A percentile compares a stretch with the other conserved stretches of the same genome.
phyloP scores from a whole-genome alignment of 2,329 filamentous ascomycete species.

The Pseudonectria foliicola region DNA sequence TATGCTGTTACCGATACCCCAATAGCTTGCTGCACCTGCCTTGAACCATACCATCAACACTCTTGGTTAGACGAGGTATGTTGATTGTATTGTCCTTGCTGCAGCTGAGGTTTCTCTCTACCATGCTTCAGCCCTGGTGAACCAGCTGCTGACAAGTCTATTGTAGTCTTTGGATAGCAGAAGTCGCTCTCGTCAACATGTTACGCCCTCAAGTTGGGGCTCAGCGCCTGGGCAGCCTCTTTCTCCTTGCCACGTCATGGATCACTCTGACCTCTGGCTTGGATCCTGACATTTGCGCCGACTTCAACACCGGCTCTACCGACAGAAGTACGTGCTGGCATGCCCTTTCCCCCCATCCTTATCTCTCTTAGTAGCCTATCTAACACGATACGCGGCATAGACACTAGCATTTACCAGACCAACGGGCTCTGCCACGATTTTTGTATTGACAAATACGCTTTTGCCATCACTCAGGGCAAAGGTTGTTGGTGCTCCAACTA shows the following conservation, averaged over 20 bases:
- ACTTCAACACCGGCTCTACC: constrained; percentile 29
- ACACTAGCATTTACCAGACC: constrained; percentile 54
- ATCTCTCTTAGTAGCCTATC: background rate
- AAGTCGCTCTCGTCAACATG: constrained; percentile 14
- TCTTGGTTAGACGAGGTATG: constrained; percentile 16
- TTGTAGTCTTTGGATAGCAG: constrained; percentile 10
- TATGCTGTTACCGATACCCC: constrained; percentile 17
- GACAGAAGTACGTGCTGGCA: constrained; percentile 23
- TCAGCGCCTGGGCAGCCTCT: constrained; percentile 13
- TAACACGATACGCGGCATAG: constrained; percentile 25
- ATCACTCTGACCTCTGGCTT: constrained; percentile 18
- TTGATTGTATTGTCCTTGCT: constrained; percentile 3
- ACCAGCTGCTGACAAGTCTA: constrained; percentile 7
- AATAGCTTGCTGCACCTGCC: constrained; percentile 15
- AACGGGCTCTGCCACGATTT: constrained; percentile 59
- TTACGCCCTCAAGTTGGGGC: constrained; percentile 12
- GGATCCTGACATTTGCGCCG: constrained; percentile 28
- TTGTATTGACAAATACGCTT: constrained; percentile 54
- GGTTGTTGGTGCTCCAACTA: constrained; percentile 72
- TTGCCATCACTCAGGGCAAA: constrained; percentile 58
- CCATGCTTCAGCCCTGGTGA: constrained; percentile 1
- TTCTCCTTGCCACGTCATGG: constrained; percentile 21
- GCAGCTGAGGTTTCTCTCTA: background rate
- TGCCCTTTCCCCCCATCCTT: background rate
- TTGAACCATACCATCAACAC: constrained; percentile 6